Base-by-base conservation (phyloP, 2,329 filamentous ascomycete genomes). In the Xylariaceae sp. region DNA sequence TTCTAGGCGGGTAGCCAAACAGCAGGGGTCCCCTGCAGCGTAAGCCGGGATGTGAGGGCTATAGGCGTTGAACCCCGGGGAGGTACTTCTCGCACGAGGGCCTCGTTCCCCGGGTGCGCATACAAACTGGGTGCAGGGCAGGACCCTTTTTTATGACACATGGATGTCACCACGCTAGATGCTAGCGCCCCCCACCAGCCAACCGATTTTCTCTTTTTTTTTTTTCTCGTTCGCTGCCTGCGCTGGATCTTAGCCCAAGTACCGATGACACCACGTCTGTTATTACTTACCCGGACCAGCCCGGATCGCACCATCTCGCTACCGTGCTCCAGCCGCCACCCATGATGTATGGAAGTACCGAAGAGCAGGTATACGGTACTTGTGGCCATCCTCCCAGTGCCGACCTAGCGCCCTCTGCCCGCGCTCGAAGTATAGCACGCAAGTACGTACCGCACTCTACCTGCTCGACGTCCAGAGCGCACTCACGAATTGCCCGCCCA, bases 181-280 rank as follows among this genome's bases (percentile, higher is more conserved):
- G 30, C 50, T 56, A 56, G 40, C n/a, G 41, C 12, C 19, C 52
- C 49, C 43, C 57, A 44, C 49, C 47, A 18, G 34, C 53, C 52
- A 53, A 51, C 51, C 46, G 57, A 49, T 59, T 42, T 26, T 54
- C 48, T 52, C 52, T 54, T 49, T 52, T 48, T 47, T 13, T 26
- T 8, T 26, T 26, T 26, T 8, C 19, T 49, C 16, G 37, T 45
- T 51, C 36, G 47, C 50, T 30, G 53, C 46, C 47, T 55, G 26
- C 5, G 26, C 26, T 26, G 26, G 26, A 26, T 26, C 26, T 26
- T 26, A 26, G 8, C 26, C 8, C 26, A 26, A 5, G n/a, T n/a
- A n/a, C 26, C 26, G 4, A 26, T 26, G 5, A 26, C 26, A 26
- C 26, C 5, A n/a, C n/a, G n/a, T n/a, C n/a, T n/a, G 26, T 8